A percentile compares a stretch with the other conserved stretches of the same genome.
phyloP scores from a whole-genome alignment of 805 yeast species.

The Wickerhamomyces queroliae region DNA sequence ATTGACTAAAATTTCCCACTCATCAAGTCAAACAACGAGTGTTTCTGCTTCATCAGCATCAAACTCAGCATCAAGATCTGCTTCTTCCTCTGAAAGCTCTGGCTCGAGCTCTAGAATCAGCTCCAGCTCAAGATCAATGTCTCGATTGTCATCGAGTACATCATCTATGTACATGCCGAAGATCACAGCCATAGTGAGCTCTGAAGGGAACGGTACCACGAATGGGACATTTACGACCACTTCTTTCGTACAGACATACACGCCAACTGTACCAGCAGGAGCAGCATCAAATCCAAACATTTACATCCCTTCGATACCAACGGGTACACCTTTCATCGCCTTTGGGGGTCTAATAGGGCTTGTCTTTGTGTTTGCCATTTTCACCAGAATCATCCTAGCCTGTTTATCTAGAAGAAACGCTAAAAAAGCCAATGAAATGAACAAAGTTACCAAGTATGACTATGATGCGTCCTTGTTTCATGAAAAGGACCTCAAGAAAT shows the following conservation, averaged over 20 bases:
- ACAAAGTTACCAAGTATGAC: constrained; percentile 9
- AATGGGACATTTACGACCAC: constrained; percentile 5
- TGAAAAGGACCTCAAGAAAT: constrained; percentile 15
- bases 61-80: not conserved
- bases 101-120: not conserved
- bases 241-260: constrained; percentile 12
- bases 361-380: constrained; percentile 17
- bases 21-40: no score
- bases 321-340: constrained; percentile 75
- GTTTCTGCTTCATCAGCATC: no score
- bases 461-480: constrained; percentile 19
- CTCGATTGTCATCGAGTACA: not conserved
- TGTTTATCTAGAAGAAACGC: constrained; percentile 24
- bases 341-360: constrained; percentile 66
- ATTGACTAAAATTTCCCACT: no score
- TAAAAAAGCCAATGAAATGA: constrained; percentile 14
- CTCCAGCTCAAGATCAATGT: not conserved
- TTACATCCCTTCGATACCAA: constrained; percentile 38
- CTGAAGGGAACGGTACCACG: no score
- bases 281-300: constrained; percentile 48
- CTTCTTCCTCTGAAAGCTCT: constrained; percentile 1
- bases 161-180: constrained; percentile 15
- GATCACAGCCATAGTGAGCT: constrained; percentile 16
- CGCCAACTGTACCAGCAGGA: constrained; percentile 19
- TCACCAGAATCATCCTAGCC: constrained; percentile 19